These are phyloP conservation scores for Botrytis byssoidea DNA, from an alignment of 2,329 filamentous ascomycete genomes.

Conservation along the genomic window DNA sequence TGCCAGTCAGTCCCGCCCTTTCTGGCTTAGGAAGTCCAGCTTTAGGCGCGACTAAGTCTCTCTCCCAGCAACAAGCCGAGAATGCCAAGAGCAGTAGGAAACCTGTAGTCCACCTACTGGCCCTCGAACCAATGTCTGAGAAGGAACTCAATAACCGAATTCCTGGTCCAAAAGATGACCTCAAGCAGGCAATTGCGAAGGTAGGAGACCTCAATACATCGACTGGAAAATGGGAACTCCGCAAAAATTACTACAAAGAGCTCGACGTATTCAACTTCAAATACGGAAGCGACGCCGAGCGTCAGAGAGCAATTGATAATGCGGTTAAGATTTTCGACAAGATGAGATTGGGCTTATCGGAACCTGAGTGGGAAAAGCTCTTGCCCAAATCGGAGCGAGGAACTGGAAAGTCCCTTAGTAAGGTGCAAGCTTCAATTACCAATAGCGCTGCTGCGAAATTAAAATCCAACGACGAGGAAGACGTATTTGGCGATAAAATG, in stretches of 20 bases:
- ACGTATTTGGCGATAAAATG: constrained; percentile 38
- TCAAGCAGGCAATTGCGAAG: constrained; percentile 55
- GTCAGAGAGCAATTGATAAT: constrained; percentile 60
- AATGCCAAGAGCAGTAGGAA: constrained; percentile 53
- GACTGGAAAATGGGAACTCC: constrained; percentile 54
- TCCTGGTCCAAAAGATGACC: constrained; percentile 51
- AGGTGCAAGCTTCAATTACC: constrained; percentile 58
- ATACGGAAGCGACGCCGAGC: constrained; percentile 53
- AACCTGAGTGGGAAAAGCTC: constrained; percentile 62
- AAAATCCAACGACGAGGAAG: constrained; percentile 50
- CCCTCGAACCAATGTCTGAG: constrained; percentile 51
- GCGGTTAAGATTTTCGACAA: constrained; percentile 60
- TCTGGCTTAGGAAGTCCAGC: constrained; percentile 55
- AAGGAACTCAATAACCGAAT: constrained; percentile 53
- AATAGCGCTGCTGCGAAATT: constrained; percentile 52
- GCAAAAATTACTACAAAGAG: constrained; percentile 60
- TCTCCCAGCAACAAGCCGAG: constrained; percentile 52
- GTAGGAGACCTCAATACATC: constrained; percentile 50
- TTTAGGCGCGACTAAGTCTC: constrained; percentile 49
- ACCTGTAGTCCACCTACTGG: constrained; percentile 60
- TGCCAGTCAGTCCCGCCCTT: constrained; percentile 56
- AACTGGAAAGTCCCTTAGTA: constrained; percentile 60
- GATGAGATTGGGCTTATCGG: constrained; percentile 53
- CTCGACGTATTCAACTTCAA: constrained; percentile 63
- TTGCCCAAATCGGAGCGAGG: constrained; percentile 57